Base-by-base conservation (phyloP, 148 eudicot species). In the Vaccinium macrocarpon region DNA sequence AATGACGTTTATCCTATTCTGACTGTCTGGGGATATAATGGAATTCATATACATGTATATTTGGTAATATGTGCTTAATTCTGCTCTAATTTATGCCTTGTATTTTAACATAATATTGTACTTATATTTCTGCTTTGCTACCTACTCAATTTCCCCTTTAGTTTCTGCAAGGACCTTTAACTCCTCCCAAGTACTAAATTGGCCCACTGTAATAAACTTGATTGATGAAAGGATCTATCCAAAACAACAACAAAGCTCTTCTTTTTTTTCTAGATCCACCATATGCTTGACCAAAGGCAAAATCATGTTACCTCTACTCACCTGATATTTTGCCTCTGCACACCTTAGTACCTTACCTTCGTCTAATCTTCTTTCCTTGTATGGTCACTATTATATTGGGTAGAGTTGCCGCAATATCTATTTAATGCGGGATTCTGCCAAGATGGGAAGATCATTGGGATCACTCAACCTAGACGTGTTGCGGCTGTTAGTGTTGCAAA, bases 401-500 rank as follows among this genome's bases (percentile, higher is more conserved):
- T 62, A 95, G 99, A 97, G 86, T 71, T 97, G 48, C 99, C 99
- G 1, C 98, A 97, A 81, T 97, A 84, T 90, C 91, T 97, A 56
- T 90, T 79, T 76, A 89, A 91, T 78, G 94, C 92, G 35, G 98
- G 98, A 50, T 93, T 94, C 81, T 90, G 99, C 76, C 92, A 86
- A 64, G 88, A 94, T 81, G 95, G 93, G 42, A 95, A 91, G 70
- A 77, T 89, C 78, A 88, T 97, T 81, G 99, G 99, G 83, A 86
- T 97, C 72, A 97, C 99, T 85, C 99, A 97, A 87, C 99, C 99
- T 51, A 90, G 99, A 87, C 98, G 99, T 82, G 98, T 97, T 89
- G 99, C 99, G 12, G 98, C 98, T 80, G 89, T 93, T 21, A 92
- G 93, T 68, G 99, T 97, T 90, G 99, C 99, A 23, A 91, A 95